phyloP scores from a whole-genome alignment of 805 yeast species.

The Metschnikowia henanensis region DNA sequence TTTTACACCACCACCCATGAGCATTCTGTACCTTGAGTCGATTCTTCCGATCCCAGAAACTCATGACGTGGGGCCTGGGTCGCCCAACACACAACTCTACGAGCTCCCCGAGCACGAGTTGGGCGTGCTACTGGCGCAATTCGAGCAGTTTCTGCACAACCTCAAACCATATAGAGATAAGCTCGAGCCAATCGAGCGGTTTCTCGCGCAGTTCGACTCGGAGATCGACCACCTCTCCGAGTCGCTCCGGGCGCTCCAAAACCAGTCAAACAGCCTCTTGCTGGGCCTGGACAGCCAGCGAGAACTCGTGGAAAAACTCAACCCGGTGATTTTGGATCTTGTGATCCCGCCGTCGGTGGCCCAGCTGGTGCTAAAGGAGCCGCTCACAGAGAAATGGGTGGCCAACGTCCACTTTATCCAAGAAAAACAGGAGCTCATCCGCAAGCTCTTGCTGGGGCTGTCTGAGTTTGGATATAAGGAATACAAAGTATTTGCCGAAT shows the following conservation, averaged over 20 bases:
- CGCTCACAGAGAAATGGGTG: constrained; percentile 61
- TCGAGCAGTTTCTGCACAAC: constrained; percentile 12
- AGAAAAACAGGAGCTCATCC: constrained; percentile 59
- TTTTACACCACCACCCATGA: too few relatives aligned
- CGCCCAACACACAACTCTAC: neutral
- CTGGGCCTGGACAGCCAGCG: constrained; percentile 29
- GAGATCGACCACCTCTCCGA: constrained; percentile 42
- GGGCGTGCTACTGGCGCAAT: constrained; percentile 18
- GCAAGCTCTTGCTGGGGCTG: constrained; percentile 14
- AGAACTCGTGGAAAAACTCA: constrained; percentile 43
- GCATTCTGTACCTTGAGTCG: constrained; percentile 17
- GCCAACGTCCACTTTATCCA: constrained; percentile 58
- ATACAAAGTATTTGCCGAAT: constrained; percentile 27
- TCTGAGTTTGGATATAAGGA: constrained; percentile 19
- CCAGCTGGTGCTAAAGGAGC: constrained; percentile 54
- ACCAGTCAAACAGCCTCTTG: constrained; percentile 33
- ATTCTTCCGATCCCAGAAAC: constrained; percentile 14
- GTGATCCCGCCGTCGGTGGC: constrained; percentile 75
- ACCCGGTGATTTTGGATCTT: constrained; percentile 75
- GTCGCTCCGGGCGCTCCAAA: constrained; percentile 32
- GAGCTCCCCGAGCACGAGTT: constrained; percentile 18
- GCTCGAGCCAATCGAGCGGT: constrained; percentile 51
- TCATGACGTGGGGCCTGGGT: neutral
- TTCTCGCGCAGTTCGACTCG: constrained; percentile 54
- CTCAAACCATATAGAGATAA: constrained; percentile 20